Percentiles rank a stretch among this genome's conserved stretches.
These are phyloP conservation scores for Trametes versicolor DNA, from an alignment of 1,284 basidiomycete species.

Conservation along the genomic window DNA sequence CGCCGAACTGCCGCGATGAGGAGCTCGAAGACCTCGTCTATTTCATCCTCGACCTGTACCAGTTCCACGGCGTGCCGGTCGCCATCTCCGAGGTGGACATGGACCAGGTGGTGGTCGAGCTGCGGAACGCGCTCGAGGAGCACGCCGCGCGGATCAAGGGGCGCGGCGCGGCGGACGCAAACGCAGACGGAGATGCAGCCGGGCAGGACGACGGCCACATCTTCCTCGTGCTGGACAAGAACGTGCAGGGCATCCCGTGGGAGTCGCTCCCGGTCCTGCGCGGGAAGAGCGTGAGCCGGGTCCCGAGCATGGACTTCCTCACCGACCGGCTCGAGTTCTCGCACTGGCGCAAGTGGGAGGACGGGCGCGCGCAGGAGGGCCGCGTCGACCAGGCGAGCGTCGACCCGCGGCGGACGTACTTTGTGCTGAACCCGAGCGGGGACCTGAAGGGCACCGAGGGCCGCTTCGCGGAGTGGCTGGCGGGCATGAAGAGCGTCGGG, in stretches of 20 bases:
- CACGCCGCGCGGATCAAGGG: slow-evolving; percentile 57
- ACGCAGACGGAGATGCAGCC: slow-evolving; percentile 26
- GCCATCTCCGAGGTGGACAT: slow-evolving; percentile 94
- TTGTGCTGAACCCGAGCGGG: slow-evolving; percentile 92
- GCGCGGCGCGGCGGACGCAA: slow-evolving; percentile 29
- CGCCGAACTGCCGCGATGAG: slow-evolving; percentile 87
- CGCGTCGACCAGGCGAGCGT: slow-evolving; percentile 60
- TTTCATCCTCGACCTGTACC: slow-evolving; percentile 94
- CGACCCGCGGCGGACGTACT: slow-evolving; percentile 79
- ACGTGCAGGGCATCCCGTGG: slow-evolving; percentile 93
- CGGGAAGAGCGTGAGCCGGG: slow-evolving; percentile 87
- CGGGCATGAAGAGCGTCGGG: slow-evolving; percentile 71
- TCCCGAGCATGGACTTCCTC: slow-evolving; percentile 91
- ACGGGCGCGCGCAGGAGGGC: slow-evolving; percentile 26
- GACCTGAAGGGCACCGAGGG: slow-evolving; percentile 89
- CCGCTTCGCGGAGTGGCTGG: slow-evolving; percentile 83
- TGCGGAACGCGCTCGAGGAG: slow-evolving; percentile 77
- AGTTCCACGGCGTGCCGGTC: slow-evolving; percentile 90
- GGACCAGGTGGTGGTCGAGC: slow-evolving; percentile 83
- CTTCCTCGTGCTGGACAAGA: slow-evolving; percentile 93
- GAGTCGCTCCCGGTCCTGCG: slow-evolving; percentile 92
- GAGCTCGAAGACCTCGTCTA: slow-evolving; percentile 96
- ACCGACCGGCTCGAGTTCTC: slow-evolving; percentile 81
- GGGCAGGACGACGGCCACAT: slow-evolving; percentile 68
- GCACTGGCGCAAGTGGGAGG: slow-evolving; percentile 47